Evolutionary conservation across 441 rosid species (phyloP).

Genomic region (Metrosideros polymorpha): DNA sequence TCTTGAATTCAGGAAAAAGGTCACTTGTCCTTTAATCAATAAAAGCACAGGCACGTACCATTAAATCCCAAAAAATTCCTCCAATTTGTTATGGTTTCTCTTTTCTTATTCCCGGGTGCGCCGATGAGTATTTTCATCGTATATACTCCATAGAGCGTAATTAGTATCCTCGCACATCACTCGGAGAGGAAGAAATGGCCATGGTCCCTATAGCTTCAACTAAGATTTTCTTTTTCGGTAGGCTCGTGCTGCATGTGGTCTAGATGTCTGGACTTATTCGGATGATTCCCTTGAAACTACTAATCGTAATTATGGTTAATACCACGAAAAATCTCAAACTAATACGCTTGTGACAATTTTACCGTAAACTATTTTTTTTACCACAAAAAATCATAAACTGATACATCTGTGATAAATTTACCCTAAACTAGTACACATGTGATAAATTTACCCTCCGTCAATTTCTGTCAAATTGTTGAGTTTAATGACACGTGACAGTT

Average conservation of each 20-base stretch:
- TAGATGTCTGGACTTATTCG: background rate
- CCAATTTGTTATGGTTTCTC: background rate
- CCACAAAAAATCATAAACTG: too few species aligned
- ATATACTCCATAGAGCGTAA: background rate
- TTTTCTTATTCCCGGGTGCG: background rate
- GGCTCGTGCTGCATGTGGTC: background rate
- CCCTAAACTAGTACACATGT: too few species aligned
- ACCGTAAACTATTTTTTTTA: too few species aligned
- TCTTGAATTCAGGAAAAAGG: background rate
- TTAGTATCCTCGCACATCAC: rapidly evolving
- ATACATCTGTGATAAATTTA: too few species aligned
- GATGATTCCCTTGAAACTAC: background rate
- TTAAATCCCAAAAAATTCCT: background rate
- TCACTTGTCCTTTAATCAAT: background rate
- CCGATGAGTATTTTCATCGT: background rate
- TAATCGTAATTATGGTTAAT: too few species aligned
- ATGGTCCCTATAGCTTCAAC: background rate
- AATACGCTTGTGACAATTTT: too few species aligned
- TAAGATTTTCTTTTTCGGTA: background rate
- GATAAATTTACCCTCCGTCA: too few species aligned
- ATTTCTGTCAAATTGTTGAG: too few species aligned
- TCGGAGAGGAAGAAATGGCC: background rate
- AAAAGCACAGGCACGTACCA: background rate
- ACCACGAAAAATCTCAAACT: too few species aligned
- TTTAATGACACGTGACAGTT: too few species aligned